Conservation (phyloP, 2,329 filamentous ascomycete species). For the Clonostachys sp. region DNA sequence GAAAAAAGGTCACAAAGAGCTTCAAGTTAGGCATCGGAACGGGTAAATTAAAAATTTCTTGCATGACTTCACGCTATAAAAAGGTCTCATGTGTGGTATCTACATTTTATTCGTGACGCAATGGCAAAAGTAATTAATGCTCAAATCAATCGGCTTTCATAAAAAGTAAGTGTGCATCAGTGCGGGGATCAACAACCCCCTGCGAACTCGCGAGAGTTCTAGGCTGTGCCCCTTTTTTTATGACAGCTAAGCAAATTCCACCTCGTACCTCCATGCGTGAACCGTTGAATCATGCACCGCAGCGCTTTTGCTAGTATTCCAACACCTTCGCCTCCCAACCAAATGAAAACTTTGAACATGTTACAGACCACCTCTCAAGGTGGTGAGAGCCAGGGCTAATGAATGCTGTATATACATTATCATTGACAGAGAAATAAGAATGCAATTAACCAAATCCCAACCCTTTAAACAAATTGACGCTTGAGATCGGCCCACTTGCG, state of each 20-base stretch:
- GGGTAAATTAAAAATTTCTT: constrained; percentile 27
- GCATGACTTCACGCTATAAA: constrained; percentile 6
- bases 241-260: too few species aligned
- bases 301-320: not conserved
- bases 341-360: not conserved
- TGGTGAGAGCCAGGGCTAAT: not conserved
- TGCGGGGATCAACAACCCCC: too few species aligned
- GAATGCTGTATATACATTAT: not conserved
- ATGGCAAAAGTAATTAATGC: not conserved
- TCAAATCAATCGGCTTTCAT: too few species aligned
- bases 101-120: not conserved
- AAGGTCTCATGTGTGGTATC: not conserved
- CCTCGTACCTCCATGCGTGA: too few species aligned
- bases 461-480: constrained; percentile 43
- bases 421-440: not conserved
- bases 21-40: constrained; percentile 28
- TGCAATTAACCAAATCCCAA: not conserved
- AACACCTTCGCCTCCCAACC: not conserved
- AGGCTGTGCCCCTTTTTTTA: too few species aligned
- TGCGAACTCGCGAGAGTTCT: too few species aligned
- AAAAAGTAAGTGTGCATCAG: too few species aligned
- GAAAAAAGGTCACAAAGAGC: constrained; percentile 25
- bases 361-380: not conserved
- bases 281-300: not conserved
- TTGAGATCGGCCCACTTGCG: constrained; percentile 75